Evolutionary conservation across 2,329 filamentous ascomycete genomes (phyloP).

Genomic region (Phialophora expanda): DNA sequence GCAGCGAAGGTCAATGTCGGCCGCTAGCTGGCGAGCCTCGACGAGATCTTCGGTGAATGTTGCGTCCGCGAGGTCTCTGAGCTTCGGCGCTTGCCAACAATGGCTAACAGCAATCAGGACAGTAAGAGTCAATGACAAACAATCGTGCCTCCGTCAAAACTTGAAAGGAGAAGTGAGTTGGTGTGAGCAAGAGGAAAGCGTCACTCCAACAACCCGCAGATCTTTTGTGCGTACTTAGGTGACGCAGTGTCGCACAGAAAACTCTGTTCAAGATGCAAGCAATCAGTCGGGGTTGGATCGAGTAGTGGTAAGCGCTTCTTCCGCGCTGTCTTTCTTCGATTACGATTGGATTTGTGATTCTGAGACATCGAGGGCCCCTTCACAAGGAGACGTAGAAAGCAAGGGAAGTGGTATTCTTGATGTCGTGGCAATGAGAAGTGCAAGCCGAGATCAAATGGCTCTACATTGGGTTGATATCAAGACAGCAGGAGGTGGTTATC

Average conservation of each 20-base stretch:
- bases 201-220: conserved; percentile 34
- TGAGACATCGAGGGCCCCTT: conserved; percentile 36
- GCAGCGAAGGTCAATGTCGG: not conserved
- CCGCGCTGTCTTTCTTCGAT: conserved; percentile 33
- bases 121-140: conserved; percentile 18
- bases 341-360: conserved; percentile 19
- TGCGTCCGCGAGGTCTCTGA: not conserved
- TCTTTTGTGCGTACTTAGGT: conserved; percentile 25
- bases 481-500: conserved; percentile 10
- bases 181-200: conserved; percentile 24
- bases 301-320: conserved; percentile 36
- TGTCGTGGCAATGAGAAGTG: conserved; percentile 11
- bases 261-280: conserved; percentile 26
- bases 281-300: conserved; percentile 30
- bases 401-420: conserved; percentile 12
- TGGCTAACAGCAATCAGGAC: not conserved
- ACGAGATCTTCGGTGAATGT: not conserved
- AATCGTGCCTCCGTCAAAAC: conserved; percentile 18
- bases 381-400: conserved; percentile 23
- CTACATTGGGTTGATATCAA: conserved; percentile 32
- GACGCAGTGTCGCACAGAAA: conserved; percentile 34
- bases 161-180: conserved; percentile 24
- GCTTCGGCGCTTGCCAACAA: not conserved
- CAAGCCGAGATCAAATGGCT: conserved; percentile 15
- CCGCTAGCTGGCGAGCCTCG: not conserved